Evolutionary conservation across 106 monocot species (phyloP), one percentile per base, ranked within the genome.

Genomic region (Triglochin maritima): DNA sequence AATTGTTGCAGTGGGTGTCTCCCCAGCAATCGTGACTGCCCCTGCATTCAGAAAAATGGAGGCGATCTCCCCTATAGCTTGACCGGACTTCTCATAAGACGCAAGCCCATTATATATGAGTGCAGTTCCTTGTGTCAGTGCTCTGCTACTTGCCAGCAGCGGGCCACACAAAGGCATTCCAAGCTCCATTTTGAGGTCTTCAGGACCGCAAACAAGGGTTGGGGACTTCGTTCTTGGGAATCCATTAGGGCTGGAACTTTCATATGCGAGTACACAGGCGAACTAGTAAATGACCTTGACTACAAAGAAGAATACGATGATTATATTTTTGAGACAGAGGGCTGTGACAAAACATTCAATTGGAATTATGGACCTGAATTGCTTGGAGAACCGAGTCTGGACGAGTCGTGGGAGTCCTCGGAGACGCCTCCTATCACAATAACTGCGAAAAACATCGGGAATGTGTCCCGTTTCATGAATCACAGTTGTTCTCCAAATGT

Each of bases 401-500:
- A 67, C 56, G 69, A 73, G 13, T 66, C 73, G 43, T 70, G 47
- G 57, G 84, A 81, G 17, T 9, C 15, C 59, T 74, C 65, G 50
- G 73, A 64, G 66, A 62, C 76, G 52, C 72, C 81, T 15, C 73
- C 84, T 17, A 69, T 91, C 16, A 71, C 63, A 55, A 76, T 90
- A 49, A 87, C 65, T 74, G 84, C 91, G 9, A 87, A 62, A 60
- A 82, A 74, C 13, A 71, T 76, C 57, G 91, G 91, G 4, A 91
- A 91, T 45, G 44, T 91, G 17, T 76, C 91, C 17, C 84, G 91
- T 7, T 91, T 91, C 68, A 91, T 91, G 78, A 91, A 91, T 62
- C 91, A 91, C 66, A 91, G 91, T 66, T 91, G 91, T 58, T 79
- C 81, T 8, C 87, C 91, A 11, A 91, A 91, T 71, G 72, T 80